Conservation (phyloP, 495 filamentous ascomycete species). For the Penicillium canariense region DNA sequence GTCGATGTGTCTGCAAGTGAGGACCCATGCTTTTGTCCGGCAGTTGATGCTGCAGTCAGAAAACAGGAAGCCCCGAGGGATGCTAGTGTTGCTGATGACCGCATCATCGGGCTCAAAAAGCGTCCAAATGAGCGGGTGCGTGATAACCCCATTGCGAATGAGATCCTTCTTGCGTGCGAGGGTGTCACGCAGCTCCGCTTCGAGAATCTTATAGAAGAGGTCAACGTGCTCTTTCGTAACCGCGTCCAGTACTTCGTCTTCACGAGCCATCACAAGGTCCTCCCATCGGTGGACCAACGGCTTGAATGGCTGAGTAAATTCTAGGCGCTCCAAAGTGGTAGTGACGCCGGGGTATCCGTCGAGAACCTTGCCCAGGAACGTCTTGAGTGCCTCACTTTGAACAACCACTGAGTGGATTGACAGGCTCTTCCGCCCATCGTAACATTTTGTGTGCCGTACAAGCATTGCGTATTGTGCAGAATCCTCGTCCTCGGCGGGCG, state of each 20-base stretch:
- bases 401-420: conserved; percentile 61
- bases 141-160: conserved; percentile 56
- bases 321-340: conserved; percentile 54
- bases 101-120: conserved; percentile 50
- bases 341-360: conserved; percentile 65
- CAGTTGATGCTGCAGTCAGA: conserved; percentile 11
- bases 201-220: conserved; percentile 54
- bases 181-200: conserved; percentile 56
- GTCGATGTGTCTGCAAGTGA: conserved; percentile 51
- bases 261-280: conserved; percentile 46
- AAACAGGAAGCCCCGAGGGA: conserved; percentile 40
- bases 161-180: conserved; percentile 59
- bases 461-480: conserved; percentile 54
- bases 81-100: conserved; percentile 36
- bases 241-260: conserved; percentile 46
- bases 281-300: conserved; percentile 68
- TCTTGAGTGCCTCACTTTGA: conserved; percentile 62
- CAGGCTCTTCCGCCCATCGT: conserved; percentile 59
- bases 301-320: conserved; percentile 59
- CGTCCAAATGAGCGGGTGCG: conserved; percentile 56
- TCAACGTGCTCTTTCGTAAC: conserved; percentile 55
- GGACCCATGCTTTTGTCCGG: conserved; percentile 19
- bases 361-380: conserved; percentile 53
- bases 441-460: conserved; percentile 53
- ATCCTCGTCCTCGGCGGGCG: conserved; percentile 49